Evolutionary conservation across 2,329 filamentous ascomycete genomes (phyloP).

Genomic region (Thelonectria olida): DNA sequence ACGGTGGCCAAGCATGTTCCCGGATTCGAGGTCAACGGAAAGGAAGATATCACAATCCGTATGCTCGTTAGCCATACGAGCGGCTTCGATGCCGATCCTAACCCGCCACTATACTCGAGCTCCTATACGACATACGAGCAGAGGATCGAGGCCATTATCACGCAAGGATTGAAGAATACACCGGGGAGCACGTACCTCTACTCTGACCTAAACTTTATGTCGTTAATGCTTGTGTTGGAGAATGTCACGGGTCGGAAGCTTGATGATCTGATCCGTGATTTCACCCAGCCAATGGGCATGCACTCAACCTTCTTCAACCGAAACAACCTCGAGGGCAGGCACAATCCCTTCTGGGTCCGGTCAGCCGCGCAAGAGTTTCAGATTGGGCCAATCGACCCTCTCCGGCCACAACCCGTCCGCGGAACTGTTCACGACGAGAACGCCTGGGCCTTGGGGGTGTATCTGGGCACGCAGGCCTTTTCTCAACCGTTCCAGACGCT

Average conservation of each 20-base stretch:
- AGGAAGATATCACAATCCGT: not conserved
- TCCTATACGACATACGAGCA: not conserved
- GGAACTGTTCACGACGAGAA: slow-evolving; percentile 42
- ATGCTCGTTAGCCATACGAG: slow-evolving; percentile 4
- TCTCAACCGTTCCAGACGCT: not conserved
- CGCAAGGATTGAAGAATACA: not conserved
- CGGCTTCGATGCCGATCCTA: not conserved
- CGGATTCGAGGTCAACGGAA: slow-evolving; percentile 1
- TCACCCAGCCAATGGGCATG: slow-evolving; percentile 38
- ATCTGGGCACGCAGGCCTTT: slow-evolving; percentile 2
- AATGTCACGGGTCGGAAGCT: slow-evolving; percentile 46
- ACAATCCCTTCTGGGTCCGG: slow-evolving; percentile 14
- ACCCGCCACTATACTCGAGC: not conserved
- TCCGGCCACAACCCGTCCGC: slow-evolving; percentile 48
- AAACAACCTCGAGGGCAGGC: slow-evolving; percentile 8
- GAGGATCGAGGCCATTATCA: slow-evolving; percentile 9
- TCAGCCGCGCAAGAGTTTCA: slow-evolving; percentile 12
- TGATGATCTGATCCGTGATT: slow-evolving; percentile 46
- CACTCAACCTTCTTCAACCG: slow-evolving; percentile 12
- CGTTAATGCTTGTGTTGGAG: slow-evolving; percentile 38
- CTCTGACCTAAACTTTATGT: slow-evolving; percentile 44
- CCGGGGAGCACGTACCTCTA: slow-evolving; percentile 35
- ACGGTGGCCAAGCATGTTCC: not conserved
- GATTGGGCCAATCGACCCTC: slow-evolving; percentile 40
- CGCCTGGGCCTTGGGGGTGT: not conserved